Conservation (phyloP, 2,329 filamentous ascomycete genomes). For the Aspergillus carbonarius region DNA sequence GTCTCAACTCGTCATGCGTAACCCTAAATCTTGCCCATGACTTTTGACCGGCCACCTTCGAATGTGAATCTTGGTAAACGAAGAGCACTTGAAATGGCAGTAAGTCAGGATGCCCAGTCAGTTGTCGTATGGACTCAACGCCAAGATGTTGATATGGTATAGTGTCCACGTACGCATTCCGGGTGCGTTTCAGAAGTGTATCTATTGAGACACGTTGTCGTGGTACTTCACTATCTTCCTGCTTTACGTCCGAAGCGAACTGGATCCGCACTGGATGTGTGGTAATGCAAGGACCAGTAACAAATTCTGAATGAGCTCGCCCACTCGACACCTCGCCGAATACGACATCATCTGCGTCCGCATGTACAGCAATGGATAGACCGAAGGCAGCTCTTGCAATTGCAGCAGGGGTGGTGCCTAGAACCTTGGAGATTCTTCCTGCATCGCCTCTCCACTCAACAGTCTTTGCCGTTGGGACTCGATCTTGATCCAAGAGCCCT, state of each 20-base stretch:
- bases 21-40: not conserved
- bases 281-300: constrained; percentile 7
- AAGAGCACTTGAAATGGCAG: constrained; percentile 10
- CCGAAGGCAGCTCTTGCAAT: constrained; percentile 6
- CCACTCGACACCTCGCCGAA: constrained; percentile 7
- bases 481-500: not conserved
- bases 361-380: not conserved
- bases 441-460: not conserved
- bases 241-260: not conserved
- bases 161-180: not conserved
- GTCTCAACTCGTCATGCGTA: not conserved
- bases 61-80: constrained; percentile 4
- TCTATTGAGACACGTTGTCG: not conserved
- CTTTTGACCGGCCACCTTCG: not conserved
- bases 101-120: not conserved
- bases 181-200: not conserved
- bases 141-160: constrained; percentile 8
- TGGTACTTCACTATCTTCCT: not conserved
- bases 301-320: not conserved
- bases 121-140: not conserved
- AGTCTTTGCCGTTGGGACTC: not conserved
- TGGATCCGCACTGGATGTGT: constrained; percentile 9
- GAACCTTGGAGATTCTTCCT: not conserved
- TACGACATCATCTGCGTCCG: not conserved
- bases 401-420: not conserved